A percentile compares a stretch with the other conserved stretches of the same genome.
Conservation (phyloP, 169 alveolate species). For the Plasmodium reichenowi region DNA sequence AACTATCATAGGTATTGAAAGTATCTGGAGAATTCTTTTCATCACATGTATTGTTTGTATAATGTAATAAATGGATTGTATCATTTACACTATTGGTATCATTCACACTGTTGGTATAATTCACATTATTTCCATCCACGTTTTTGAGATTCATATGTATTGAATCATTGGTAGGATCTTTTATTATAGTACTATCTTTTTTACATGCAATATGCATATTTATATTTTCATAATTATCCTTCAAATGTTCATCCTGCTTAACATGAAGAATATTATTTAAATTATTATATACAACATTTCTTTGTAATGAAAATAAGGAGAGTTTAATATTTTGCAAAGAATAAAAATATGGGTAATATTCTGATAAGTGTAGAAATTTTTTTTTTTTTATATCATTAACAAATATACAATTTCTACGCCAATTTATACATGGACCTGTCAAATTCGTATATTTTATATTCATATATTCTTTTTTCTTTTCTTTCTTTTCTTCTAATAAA, state of each 20-base stretch:
- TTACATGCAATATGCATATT: background rate
- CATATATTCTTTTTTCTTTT: slow-evolving; percentile 83
- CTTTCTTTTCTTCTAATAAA: slow-evolving; percentile 79
- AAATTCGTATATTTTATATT: slow-evolving; percentile 81
- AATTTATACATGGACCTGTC: slow-evolving; percentile 83
- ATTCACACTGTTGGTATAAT: no score
- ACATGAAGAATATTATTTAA: slow-evolving; percentile 12
- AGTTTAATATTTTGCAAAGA: slow-evolving; percentile 42
- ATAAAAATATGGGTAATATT: slow-evolving; percentile 26
- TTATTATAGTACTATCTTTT: no score
- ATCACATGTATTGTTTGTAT: no score
- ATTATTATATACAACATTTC: slow-evolving; percentile 51
- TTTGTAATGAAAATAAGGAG: slow-evolving; percentile 43
- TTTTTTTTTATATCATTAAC: slow-evolving; percentile 25
- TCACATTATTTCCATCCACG: no score
- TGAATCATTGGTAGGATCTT: no score
- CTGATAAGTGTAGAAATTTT: slow-evolving; percentile 22
- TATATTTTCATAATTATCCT: background rate
- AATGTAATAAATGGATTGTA: no score
- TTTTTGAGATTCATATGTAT: no score
- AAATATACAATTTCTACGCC: slow-evolving; percentile 82
- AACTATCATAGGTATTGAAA: no score
- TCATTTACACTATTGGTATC: no score
- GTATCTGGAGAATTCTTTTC: no score
- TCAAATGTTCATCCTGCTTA: background rate